Evolutionary conservation across 2,329 filamentous ascomycete genomes (phyloP), one percentile per base, ranked within the genome.

Genomic region (Berkeleyomyces basicola): DNA sequence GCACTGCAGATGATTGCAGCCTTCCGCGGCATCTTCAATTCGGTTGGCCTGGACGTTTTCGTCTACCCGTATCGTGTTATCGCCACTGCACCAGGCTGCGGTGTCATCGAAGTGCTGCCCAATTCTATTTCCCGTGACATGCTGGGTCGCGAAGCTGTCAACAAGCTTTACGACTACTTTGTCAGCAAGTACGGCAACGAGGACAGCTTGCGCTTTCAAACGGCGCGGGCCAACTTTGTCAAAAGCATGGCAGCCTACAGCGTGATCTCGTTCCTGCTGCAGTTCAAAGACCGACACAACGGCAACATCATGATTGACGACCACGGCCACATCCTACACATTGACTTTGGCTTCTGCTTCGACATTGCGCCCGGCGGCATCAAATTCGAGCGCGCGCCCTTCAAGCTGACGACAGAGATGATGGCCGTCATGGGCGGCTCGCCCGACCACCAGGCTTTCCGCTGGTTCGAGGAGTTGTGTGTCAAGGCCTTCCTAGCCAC

Each of bases 301-400:
- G 93, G 93, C 66, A 99, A 99, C 77, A 99, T 99, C 77, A 99
- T 99, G 95, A 85, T 99, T 66, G 92, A 99, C 72, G 92, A 96
- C 70, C 88, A 87, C 0, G 93, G 95, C 3, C 93, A 99, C 74
- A 96, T 99, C 70, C 82, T 99, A 61, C 93, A 99, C 76, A 97
- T 99, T 68, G 93, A 99, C 73, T 99, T 99, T 70, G 93, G 93
- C 7, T 99, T 99, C 81, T 97, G 92, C 76, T 99, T 99, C 75
- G 95, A 99, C 71, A 97, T 99, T 68, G 93, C 91, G 1, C 93
- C 93, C 0, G 93, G 93, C 58, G 93, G 95, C 65, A 90, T 99
- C 70, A 92, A 91, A 68, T 99, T 99, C 71, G 93, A 99, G 77
- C 87, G 93, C 33, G 93, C 93, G 0, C 93, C 93, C 0, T 99